Evolutionary conservation across 495 filamentous ascomycete species (phyloP), one percentile per base, ranked within the genome.

Genomic region (Xylaria telfairii): DNA sequence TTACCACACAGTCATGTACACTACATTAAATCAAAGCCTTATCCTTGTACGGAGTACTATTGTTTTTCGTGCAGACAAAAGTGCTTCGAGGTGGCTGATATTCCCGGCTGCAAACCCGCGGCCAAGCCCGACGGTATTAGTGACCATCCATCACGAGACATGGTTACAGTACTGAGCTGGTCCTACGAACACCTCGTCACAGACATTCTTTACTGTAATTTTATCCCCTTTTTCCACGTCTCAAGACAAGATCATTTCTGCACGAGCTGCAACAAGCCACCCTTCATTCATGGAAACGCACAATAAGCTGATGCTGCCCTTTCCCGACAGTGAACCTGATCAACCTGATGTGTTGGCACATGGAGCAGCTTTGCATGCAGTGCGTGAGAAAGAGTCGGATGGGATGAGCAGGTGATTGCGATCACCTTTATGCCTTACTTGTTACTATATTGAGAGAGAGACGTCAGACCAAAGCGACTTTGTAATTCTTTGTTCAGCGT

Each of bases 351-450:
- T 37, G 41, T 51, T 67, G 64, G 47, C 64, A 41, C 21, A 28
- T 28, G 26, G 28, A 47, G 60, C 12, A 66, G 28, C 9, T n/a
- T 39, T 59, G 24, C 42, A 69, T 54, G 67, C 41, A 63, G 67
- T 63, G 57, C 67, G 67, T 63, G 67, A 69, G 67, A 53, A 69
- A 41, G 41, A 17, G 42, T 34, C 5, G 54, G 21, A 61, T 24
- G 30, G 21, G 28, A 21, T 37, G 42, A 62, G 67, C 56, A 69
- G 56, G 46, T 69, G 56, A 69, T 44, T 53, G 67, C 67, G 57
- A 69, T 54, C 57, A 61, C 56, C 19, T 42, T 19, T 19, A 42
- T 59, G 41, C 19, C 19, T 24, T 68, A 30, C 41, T 63, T 46
- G 32, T 63, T 46, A 30, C 44, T 24, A 24, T 2, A 64, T 13